Base-by-base conservation (phyloP, 2,329 filamentous ascomycete species). In the Fusarium pseudocircinatum region DNA sequence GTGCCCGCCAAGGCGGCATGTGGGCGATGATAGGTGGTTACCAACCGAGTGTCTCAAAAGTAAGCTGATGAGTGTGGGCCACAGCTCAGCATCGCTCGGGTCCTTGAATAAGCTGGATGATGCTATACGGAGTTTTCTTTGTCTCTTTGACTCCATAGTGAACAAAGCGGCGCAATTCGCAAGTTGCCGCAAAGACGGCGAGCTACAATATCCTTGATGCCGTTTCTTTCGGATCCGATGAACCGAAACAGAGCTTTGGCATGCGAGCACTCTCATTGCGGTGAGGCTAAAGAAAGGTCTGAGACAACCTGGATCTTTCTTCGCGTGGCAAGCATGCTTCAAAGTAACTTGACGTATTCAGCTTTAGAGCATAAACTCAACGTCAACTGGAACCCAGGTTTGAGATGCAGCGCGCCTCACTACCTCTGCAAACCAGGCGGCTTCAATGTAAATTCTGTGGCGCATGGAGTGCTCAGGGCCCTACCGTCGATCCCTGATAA, bases 51-150 rank as follows among this genome's bases (percentile, higher is more conserved):
- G 57, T 74, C 59, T 73, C 37, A 63, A 43, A 46, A n/a, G 59
- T 24, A 15, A 36, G 53, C 26, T 24, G 32, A 46, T 44, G 26
- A 53, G n/a, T 18, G 34, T 37, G 64, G 61, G 39, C 18, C 36
- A 46, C 37, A 49, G 37, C 13, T 24, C 39, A 57, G 58, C 60
- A 54, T 44, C 42, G 63, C 49, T 46, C 50, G 30, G 47, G 30
- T 34, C n/a, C 16, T 34, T 34, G 30, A 52, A 52, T 34, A 34
- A 64, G 65, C 66, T 69, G 53, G 37, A 62, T 49, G 37, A 32
- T 62, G 68, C 67, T 74, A 67, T 69, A 62, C 66, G 30, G 36
- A 64, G 60, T 24, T 69, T 69, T 61, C 62, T 75, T 70, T 62
- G 65, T 67, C 52, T 64, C 56, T 46, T 60, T 61, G 60, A 66